Evolutionary conservation across 2,329 filamentous ascomycete species (phyloP), one percentile per base, ranked within the genome.

Genomic region (Colletotrichum gloeosporioides): DNA sequence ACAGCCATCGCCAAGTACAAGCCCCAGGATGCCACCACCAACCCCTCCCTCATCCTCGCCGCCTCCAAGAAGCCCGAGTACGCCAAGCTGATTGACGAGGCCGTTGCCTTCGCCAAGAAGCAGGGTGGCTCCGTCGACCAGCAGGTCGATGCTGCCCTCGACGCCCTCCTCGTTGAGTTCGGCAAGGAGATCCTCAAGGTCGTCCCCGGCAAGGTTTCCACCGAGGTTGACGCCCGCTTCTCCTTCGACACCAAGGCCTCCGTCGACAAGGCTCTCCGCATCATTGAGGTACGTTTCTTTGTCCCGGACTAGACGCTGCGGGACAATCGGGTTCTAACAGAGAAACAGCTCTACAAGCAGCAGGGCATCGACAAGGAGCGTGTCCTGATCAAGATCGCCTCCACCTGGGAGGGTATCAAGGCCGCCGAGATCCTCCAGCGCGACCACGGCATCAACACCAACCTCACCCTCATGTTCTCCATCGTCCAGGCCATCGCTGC

Each of bases 351-450:
- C 80, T 99, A 99, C 94, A 94, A 98, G 89, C 92, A 94, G 85
- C 89, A 94, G 83, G 97, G 97, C 80, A 95, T 99, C 86, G 89
- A 91, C 88, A 98, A 98, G 92, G 95, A 96, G 83, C 96, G 97
- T 79, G 87, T 99, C 84, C 92, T 99, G 82, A 99, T 99, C 93
- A 99, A 99, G 95, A 93, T 99, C 81, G 97, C 97, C 84, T 98
- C 97, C 77, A 99, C 97, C 87, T 99, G 96, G 95, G 97, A 99
- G 91, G 97, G 97, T 86, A 99, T 99, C 92, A 96, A 99, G 92
- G 97, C 97, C 80, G 96, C 97, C 80, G 94, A 98, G 91, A 96
- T 98, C 86, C 94, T 99, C 79, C 96, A 99, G 92, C 94, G 93
- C 83, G 93, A 99, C 90, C 94, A 99, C 90, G 94, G 93, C 84